Conservation (phyloP, 139 green algal genomes). For the Picochlorum sp. region DNA sequence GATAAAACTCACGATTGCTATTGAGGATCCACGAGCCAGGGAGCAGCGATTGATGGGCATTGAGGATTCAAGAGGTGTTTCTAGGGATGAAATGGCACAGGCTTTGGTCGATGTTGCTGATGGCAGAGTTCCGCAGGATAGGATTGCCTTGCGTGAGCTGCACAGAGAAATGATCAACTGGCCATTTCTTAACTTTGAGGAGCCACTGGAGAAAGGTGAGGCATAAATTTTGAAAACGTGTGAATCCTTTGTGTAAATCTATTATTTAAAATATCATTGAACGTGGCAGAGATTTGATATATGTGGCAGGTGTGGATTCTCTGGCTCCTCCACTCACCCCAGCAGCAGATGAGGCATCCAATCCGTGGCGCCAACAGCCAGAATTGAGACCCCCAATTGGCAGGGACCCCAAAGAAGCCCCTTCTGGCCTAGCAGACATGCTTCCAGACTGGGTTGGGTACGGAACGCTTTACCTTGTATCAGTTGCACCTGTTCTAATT, state of each 20-base stretch:
- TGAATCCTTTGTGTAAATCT: no score
- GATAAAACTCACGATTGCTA: slow-evolving; percentile 63
- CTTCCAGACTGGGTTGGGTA: slow-evolving; percentile 80
- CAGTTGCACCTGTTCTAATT: slow-evolving; percentile 64
- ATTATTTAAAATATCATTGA: no score
- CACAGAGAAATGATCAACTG: slow-evolving; percentile 65
- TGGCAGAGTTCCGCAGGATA: slow-evolving; percentile 65
- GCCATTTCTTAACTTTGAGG: slow-evolving; percentile 40
- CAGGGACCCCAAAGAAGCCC: slow-evolving; percentile 51
- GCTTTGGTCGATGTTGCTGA: slow-evolving; percentile 67
- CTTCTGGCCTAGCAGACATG: slow-evolving; percentile 46
- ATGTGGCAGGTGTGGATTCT: slow-evolving; percentile 1
- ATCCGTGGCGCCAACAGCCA: slow-evolving; percentile 10
- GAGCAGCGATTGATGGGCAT: slow-evolving; percentile 46
- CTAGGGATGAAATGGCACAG: slow-evolving; percentile 74
- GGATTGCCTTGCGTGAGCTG: slow-evolving; percentile 72
- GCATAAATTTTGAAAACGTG: no score
- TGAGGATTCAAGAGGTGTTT: slow-evolving; percentile 64
- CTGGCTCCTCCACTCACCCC: background rate
- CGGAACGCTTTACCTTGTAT: slow-evolving; percentile 66
- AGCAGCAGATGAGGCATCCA: slow-evolving; percentile 14
- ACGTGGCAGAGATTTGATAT: background rate
- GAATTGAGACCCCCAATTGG: slow-evolving; percentile 26
- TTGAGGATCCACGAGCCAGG: slow-evolving; percentile 62
- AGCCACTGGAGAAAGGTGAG: slow-evolving; percentile 2